Percentiles rank a stretch among this genome's conserved stretches.
Evolutionary conservation across 2,329 filamentous ascomycete species (phyloP).

Genomic region (Zasmidium angulare): DNA sequence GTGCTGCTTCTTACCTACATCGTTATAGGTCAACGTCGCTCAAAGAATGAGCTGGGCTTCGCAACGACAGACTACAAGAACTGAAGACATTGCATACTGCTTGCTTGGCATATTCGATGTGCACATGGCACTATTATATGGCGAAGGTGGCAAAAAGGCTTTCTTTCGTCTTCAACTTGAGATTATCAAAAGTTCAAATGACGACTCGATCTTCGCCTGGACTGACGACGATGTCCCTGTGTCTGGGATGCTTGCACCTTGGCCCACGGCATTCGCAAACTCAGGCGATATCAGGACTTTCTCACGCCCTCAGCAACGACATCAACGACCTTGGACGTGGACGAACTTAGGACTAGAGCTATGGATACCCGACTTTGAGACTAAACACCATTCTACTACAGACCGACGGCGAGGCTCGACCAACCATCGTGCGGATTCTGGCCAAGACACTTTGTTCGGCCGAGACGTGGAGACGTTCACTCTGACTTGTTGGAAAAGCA

Average conservation of each 20-base stretch:
- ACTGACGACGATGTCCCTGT: background rate
- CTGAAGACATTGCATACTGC: conserved; percentile 48
- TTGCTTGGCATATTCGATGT: conserved; percentile 48
- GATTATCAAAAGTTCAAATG: conserved; percentile 16
- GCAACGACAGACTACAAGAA: conserved; percentile 16
- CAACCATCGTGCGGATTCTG: background rate
- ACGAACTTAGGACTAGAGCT: conserved; percentile 1
- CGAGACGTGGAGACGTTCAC: background rate
- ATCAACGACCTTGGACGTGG: conserved; percentile 1
- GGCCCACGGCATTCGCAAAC: background rate
- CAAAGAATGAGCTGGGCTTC: conserved; percentile 23
- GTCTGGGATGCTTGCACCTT: background rate
- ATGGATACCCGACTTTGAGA: background rate
- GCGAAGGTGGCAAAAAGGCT: conserved; percentile 12
- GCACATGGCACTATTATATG: conserved; percentile 34
- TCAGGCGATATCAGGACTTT: background rate
- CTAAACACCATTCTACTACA: background rate
- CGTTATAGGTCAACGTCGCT: background rate
- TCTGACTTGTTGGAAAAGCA: background rate
- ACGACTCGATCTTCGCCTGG: conserved; percentile 20
- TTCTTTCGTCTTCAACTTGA: conserved; percentile 12
- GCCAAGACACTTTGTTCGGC: background rate
- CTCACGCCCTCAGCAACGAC: background rate
- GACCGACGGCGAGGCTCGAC: background rate
- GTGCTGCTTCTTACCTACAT: background rate